Evolutionary conservation across 306 rosid species (phyloP), one percentile per base, ranked within the genome.

Genomic region (Lablab purpureus): DNA sequence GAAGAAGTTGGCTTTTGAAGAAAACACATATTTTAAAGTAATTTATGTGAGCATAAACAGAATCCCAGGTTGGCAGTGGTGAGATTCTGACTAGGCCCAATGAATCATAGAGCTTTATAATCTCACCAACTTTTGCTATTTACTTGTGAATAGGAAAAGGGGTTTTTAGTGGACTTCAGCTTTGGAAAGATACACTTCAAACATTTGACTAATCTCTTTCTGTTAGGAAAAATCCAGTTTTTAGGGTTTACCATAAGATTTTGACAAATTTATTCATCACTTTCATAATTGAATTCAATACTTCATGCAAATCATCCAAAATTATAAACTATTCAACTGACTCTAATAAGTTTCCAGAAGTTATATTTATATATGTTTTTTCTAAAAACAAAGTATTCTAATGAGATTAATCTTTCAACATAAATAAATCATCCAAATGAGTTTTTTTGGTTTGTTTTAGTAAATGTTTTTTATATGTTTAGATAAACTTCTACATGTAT

Each of bases 11-110:
- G 85, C 71, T 84, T 62, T 65, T 46, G 79, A 76, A 52, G 30
- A 55, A 76, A 30, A 70, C 27, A 19, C 4, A 23, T 25, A 2
- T 14, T 74, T 69, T 73, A 51, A 55, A 64, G 9, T 75, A 70
- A 80, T 23, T 43, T 51, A 79, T 78, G 71, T 60, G 67, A 82
- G 85, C 84, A 90, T 73, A 37, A 77, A 88, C 83, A 86, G 94
- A 89, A 92, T 90, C 89, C 91, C 92, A 88, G 90, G 97, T 87
- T 90, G 90, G 94, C 91, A 85, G 84, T 73, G 91, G 92, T 89
- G 93, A 87, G 92, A 89, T 91, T 91, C 89, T 95, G 98, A 88
- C 97, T 88, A 89, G 89, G 84, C 94, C 93, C 98, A 89, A 77
- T 88, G 97, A 87, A 94, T 86, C 89, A 88, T 66, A 74, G 70